Conservation (phyloP, 2,329 filamentous ascomycete species). For the Botrytis fabae region DNA sequence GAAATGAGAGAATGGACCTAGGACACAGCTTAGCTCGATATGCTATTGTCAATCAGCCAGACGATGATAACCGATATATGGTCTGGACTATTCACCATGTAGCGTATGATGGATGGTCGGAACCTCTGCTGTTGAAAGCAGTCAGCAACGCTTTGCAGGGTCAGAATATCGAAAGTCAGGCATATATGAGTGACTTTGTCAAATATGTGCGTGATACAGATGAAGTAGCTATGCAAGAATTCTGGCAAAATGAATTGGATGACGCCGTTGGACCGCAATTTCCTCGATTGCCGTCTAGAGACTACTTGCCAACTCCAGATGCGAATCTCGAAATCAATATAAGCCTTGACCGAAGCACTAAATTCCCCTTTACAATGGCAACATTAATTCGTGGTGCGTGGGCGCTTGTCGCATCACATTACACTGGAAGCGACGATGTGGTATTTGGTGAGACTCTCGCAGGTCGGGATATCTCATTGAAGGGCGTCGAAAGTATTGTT, state of each 20-base stretch:
- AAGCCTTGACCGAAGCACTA: conserved; percentile 22
- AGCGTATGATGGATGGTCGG: conserved; percentile 57
- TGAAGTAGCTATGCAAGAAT: conserved; percentile 40
- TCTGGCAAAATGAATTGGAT: conserved; percentile 50
- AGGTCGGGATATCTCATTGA: conserved; percentile 45
- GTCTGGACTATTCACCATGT: conserved; percentile 58
- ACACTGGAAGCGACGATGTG: conserved; percentile 44
- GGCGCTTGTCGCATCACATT: conserved; percentile 45
- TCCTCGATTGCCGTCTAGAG: conserved; percentile 48
- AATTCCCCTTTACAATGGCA: conserved; percentile 29
- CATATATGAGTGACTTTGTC: conserved; percentile 50
- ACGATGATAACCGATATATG: conserved; percentile 43
- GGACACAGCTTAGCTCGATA: conserved; percentile 32
- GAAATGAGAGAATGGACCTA: conserved; percentile 35
- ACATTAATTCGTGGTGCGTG: conserved; percentile 42
- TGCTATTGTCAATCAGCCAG: conserved; percentile 28
- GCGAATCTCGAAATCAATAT: conserved; percentile 47
- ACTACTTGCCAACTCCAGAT: conserved; percentile 48
- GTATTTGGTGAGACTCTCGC: conserved; percentile 48
- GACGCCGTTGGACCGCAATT: conserved; percentile 51
- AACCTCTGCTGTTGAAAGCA: conserved; percentile 39
- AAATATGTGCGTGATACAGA: conserved; percentile 48
- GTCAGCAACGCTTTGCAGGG: conserved; percentile 33
- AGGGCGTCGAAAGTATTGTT: conserved; percentile 46
- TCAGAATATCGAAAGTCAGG: conserved; percentile 33